Evolutionary conservation across 257 asterid genomes (phyloP), one percentile per base, ranked within the genome.

Genomic region (Ophiorrhiza pumila): DNA sequence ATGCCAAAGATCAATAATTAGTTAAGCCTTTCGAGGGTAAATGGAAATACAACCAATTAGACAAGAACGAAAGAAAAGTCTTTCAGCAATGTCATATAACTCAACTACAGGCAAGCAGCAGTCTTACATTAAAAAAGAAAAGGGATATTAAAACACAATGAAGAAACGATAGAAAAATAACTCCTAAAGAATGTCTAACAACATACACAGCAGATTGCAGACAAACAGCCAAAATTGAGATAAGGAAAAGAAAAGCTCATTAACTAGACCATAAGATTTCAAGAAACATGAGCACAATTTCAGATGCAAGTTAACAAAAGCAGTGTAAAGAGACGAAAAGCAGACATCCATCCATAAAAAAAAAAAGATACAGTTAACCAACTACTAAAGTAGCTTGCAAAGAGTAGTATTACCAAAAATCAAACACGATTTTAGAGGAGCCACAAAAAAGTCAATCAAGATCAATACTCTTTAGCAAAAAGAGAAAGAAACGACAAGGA

Each of bases 1-100:
- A 47, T 34, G 8, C 34, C 49, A 43, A n/a, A n/a, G n/a, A n/a
- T n/a, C n/a, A 45, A 55, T 55, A 35, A 58, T 71, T 43, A 71
- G 39, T 58, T 35, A 59, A 64, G 7, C 17, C 22, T 14, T 65
- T 60, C 39, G 22, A 60, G 55, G 71, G 14, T 39, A 20, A 34
- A 43, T 56, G 13, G 17, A 11, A 49, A 29, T 11, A 43, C 42
- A 57, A 67, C 11, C 47, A 45, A 31, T 43, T 9, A 35, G 62
- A 63, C 55, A 4, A 34, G 17, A 6, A 25, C 39, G 29, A 42
- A 32, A 27, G 20, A 45, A 34, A n/a, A 32, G 35, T 25, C 29
- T 20, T 15, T 20, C 20, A 17, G 29, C 23, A 23, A 47, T 34
- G 8, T 25, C 49, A 43, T 23, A 43, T 23, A 15, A 9, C 70